Percentiles rank a stretch among this genome's conserved stretches.
These are phyloP conservation scores for Nepenthes mirabilis DNA, from an alignment of 148 eudicot species.

Conservation along the genomic window DNA sequence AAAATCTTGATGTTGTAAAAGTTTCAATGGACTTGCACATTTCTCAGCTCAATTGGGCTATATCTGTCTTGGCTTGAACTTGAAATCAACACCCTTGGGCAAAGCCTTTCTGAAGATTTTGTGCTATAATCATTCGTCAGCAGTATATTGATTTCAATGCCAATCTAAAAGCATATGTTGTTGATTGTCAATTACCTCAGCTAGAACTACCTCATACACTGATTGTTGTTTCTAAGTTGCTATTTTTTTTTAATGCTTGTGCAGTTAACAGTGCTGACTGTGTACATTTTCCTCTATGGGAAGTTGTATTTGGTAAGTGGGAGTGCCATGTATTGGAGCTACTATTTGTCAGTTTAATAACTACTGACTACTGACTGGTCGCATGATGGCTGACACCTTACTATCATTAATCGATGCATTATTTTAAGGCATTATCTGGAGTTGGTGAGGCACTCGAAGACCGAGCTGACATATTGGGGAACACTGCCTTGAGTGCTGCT, in stretches of 20 bases:
- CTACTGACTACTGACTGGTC: not conserved
- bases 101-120: too few relatives aligned
- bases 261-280: conserved; percentile 97
- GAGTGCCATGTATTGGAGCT: not conserved
- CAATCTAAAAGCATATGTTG: not conserved
- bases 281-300: conserved; percentile 88
- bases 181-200: not conserved
- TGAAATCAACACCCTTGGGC: too few relatives aligned
- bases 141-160: too few relatives aligned
- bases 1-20: too few relatives aligned
- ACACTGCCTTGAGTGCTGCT: conserved; percentile 74
- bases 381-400: not conserved
- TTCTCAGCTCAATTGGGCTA: too few relatives aligned
- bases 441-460: conserved; percentile 61
- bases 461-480: conserved; percentile 45
- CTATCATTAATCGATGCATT: not conserved
- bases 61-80: too few relatives aligned
- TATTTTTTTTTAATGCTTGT: not conserved
- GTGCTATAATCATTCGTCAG: too few relatives aligned
- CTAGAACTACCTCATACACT: not conserved
- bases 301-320: conserved; percentile 76
- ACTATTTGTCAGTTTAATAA: not conserved
- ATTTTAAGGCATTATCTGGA: conserved; percentile 79
- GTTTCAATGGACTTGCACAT: too few relatives aligned
- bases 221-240: not conserved